Conservation (phyloP, 768 basidiomycete genomes). For the Kondoa subrosea region DNA sequence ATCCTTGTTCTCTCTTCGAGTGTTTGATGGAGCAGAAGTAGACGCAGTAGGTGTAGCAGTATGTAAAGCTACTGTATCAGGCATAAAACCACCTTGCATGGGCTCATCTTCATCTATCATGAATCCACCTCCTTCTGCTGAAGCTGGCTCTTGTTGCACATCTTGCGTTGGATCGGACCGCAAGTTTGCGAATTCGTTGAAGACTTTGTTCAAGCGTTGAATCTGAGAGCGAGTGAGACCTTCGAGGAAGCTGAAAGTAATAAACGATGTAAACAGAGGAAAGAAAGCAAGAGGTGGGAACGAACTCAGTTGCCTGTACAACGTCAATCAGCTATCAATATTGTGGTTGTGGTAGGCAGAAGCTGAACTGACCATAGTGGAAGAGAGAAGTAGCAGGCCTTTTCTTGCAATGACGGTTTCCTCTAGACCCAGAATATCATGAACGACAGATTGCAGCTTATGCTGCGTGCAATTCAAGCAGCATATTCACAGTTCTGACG, state of each 20-base stretch:
- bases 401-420: too few relatives aligned
- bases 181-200: neutral
- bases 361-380: too few relatives aligned
- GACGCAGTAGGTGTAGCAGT: neutral
- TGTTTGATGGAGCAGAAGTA: too few relatives aligned
- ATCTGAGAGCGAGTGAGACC: neutral
- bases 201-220: constrained; percentile 1
- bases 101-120: constrained; percentile 11
- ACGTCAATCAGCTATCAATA: too few relatives aligned
- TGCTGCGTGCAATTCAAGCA: too few relatives aligned
- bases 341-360: too few relatives aligned
- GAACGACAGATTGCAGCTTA: too few relatives aligned
- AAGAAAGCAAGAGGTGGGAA: neutral
- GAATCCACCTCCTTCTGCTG: constrained; percentile 3
- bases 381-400: too few relatives aligned
- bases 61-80: constrained; percentile 8
- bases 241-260: neutral
- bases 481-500: too few relatives aligned
- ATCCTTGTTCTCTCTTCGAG: constrained; percentile 2
- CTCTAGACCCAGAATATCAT: too few relatives aligned
- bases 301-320: too few relatives aligned
- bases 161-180: neutral
- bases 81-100: constrained; percentile 14
- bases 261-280: neutral
- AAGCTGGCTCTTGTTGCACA: neutral